Evolutionary conservation across 768 basidiomycete genomes (phyloP).

Genomic region (Lepiota brunneoincarnata): DNA sequence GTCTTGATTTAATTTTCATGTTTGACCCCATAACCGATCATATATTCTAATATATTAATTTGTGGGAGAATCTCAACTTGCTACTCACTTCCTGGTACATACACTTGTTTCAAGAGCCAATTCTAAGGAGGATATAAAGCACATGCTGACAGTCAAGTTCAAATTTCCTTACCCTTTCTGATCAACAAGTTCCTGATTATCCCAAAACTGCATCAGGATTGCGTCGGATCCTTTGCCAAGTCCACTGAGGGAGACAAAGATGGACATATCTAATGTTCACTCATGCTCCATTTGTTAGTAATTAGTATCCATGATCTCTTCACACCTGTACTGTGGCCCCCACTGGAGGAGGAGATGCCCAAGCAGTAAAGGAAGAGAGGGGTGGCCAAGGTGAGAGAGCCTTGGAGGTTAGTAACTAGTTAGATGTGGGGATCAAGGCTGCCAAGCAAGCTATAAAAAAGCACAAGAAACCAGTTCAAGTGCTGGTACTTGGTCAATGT

Average conservation of each 20-base stretch:
- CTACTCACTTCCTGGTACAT: no score
- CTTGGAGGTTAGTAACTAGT: conserved; percentile 30
- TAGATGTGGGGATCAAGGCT: conserved; percentile 39
- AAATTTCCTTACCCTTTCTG: conserved; percentile 2
- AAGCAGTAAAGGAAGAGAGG: conserved; percentile 44
- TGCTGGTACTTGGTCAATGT: conserved; percentile 51
- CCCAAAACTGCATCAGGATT: not conserved
- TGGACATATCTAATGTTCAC: not conserved
- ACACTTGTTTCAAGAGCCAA: no score
- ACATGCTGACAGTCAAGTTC: no score
- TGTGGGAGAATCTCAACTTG: no score
- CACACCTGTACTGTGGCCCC: conserved; percentile 46
- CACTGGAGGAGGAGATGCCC: conserved; percentile 49
- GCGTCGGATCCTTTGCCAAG: not conserved
- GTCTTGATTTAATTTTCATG: no score
- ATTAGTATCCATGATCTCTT: conserved; percentile 23
- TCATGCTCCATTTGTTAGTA: conserved; percentile 12
- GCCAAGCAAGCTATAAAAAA: conserved; percentile 42
- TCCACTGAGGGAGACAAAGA: not conserved
- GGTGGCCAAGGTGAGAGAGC: conserved; percentile 41
- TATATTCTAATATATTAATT: no score
- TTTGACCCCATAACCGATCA: no score
- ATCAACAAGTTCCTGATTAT: conserved; percentile 4
- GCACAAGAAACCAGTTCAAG: conserved; percentile 43
- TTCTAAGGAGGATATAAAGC: not conserved